Evolutionary conservation across 2,329 filamentous ascomycete species (phyloP).

Genomic region (Penicillium sp.): DNA sequence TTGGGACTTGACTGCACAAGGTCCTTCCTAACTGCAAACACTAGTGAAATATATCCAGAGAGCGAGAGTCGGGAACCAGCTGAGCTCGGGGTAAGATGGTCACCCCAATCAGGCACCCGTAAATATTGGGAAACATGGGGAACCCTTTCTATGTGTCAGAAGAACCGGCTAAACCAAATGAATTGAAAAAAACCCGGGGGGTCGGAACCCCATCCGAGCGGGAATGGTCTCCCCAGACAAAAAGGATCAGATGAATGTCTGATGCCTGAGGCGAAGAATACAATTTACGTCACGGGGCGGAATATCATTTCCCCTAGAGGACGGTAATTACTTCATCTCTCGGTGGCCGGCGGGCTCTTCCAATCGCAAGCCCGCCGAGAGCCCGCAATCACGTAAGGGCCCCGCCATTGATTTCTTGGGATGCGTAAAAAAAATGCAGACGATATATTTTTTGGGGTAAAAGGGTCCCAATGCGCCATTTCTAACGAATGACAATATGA

Average conservation of each 20-base stretch:
- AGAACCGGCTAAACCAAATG: not conserved
- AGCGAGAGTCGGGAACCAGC: not conserved
- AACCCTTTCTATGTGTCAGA: not conserved
- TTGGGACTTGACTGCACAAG: not conserved
- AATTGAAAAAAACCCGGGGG: not conserved
- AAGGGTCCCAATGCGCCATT: constrained; percentile 3
- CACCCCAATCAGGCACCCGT: not conserved
- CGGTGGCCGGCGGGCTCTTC: constrained; percentile 19
- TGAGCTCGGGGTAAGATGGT: constrained; percentile 1
- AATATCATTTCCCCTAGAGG: constrained; percentile 14
- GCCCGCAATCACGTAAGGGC: constrained; percentile 23
- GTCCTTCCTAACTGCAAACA: not conserved
- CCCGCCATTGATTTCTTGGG: constrained; percentile 7
- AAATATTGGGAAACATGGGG: not conserved
- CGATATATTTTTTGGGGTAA: constrained; percentile 1
- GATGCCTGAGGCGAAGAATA: not conserved
- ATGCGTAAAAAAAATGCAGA: not conserved
- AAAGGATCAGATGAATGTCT: not conserved
- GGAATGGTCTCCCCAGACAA: not conserved
- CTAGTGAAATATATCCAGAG: not conserved
- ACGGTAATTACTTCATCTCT: constrained; percentile 18
- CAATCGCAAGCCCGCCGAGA: constrained; percentile 22
- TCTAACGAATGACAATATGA: constrained; percentile 2
- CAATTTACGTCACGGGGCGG: constrained; percentile 6
- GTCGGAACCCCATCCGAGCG: not conserved